Percentiles rank a stretch among this genome's conserved stretches.
Conservation (phyloP, 495 filamentous ascomycete species). For the Hypoxylon cercidicola region DNA sequence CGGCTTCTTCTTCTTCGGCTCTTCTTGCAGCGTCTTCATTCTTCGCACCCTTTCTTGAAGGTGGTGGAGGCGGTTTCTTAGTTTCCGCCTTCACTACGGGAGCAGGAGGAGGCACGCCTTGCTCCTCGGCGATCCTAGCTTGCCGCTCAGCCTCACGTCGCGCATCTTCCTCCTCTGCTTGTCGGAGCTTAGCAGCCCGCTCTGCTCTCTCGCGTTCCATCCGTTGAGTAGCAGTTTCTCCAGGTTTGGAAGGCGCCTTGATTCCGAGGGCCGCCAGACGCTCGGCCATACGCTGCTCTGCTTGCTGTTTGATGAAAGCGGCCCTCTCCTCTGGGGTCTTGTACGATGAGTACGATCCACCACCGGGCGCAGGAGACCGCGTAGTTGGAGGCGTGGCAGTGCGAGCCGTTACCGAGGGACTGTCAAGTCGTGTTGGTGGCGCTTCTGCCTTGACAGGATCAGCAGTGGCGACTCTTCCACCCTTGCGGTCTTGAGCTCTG, state of each 20-base stretch:
- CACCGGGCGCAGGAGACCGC: slow-evolving; percentile 48
- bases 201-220: slow-evolving; percentile 90
- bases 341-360: slow-evolving; percentile 77
- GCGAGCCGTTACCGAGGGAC: slow-evolving; percentile 53
- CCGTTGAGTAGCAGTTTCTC: slow-evolving; percentile 83
- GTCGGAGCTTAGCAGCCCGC: slow-evolving; percentile 81
- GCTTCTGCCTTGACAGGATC: slow-evolving; percentile 59
- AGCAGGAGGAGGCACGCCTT: slow-evolving; percentile 70
- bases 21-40: slow-evolving; percentile 65
- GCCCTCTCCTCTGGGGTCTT: slow-evolving; percentile 92
- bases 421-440: slow-evolving; percentile 51
- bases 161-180: slow-evolving; percentile 96
- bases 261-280: slow-evolving; percentile 92
- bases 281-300: slow-evolving; percentile 97
- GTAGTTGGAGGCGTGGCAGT: slow-evolving; percentile 57
- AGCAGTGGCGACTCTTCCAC: slow-evolving; percentile 54
- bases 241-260: slow-evolving; percentile 75
- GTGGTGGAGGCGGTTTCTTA: slow-evolving; percentile 89
- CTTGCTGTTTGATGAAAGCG: slow-evolving; percentile 95
- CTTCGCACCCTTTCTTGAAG: slow-evolving; percentile 78
- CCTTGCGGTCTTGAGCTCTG: slow-evolving; percentile 72
- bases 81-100: slow-evolving; percentile 63
- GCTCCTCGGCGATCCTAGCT: slow-evolving; percentile 84
- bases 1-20: slow-evolving; percentile 66
- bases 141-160: slow-evolving; percentile 88